Evolutionary conservation across 2,329 filamentous ascomycete genomes (phyloP).

Genomic region (Hymenoscyphus occultus): DNA sequence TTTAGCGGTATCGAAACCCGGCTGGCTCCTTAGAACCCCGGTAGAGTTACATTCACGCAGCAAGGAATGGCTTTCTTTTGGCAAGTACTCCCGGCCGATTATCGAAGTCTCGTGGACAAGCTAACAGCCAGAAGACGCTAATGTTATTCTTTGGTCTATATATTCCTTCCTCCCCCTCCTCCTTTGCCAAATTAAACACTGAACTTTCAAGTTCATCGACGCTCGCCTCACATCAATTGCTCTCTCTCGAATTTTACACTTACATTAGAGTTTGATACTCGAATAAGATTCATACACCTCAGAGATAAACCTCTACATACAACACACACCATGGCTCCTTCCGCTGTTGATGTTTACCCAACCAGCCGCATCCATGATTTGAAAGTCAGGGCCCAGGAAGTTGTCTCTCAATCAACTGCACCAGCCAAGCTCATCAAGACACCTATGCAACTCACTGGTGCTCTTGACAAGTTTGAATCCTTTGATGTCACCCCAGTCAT

Average conservation of each 20-base stretch:
- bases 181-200: neutral
- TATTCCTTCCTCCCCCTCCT: neutral
- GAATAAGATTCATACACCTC: neutral
- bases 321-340: slow-evolving; percentile 19
- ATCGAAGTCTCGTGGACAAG: neutral
- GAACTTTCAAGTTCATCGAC: neutral
- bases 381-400: slow-evolving; percentile 19
- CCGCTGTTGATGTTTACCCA: slow-evolving; percentile 22
- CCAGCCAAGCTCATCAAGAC: slow-evolving; percentile 16
- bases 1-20: neutral
- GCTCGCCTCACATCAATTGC: neutral
- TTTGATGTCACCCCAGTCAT: slow-evolving; percentile 62
- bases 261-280: neutral
- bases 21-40: neutral
- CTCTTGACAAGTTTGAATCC: slow-evolving; percentile 44
- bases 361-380: slow-evolving; percentile 17
- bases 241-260: neutral
- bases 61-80: neutral
- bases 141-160: neutral
- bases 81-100: neutral
- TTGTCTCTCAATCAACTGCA: slow-evolving; percentile 15
- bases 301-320: neutral
- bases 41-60: neutral
- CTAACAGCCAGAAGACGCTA: neutral
- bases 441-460: slow-evolving; percentile 16